phyloP scores from a whole-genome alignment of 192 early-diverging fungal species.

The Allomyces javanicus region DNA sequence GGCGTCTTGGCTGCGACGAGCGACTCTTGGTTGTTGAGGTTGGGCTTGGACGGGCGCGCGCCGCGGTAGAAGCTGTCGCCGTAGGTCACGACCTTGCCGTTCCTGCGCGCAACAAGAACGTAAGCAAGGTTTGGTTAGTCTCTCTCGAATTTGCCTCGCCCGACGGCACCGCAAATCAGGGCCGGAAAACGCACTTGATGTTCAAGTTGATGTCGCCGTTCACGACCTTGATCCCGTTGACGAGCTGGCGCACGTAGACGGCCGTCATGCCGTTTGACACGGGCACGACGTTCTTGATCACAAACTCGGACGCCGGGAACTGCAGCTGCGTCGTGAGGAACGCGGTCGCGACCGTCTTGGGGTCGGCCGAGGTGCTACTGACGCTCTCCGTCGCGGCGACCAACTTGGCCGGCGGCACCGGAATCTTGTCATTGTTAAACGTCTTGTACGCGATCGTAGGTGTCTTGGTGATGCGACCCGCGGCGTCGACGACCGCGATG shows the following conservation, averaged over 20 bases:
- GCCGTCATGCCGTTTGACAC: constrained; percentile 54
- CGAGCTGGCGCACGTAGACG: constrained; percentile 57
- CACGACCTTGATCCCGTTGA: constrained; percentile 45
- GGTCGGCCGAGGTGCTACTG: neutral
- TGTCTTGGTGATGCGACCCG: neutral
- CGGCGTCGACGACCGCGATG: too few species aligned
- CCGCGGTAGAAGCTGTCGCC: constrained; percentile 7
- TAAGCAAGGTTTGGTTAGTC: too few species aligned
- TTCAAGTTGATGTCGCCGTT: constrained; percentile 79
- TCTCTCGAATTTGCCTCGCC: neutral
- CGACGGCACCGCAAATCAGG: constrained; percentile 11
- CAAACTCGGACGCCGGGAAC: neutral
- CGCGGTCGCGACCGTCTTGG: neutral
- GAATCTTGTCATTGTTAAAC: neutral
- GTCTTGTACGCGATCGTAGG: neutral
- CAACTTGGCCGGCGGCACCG: too few species aligned
- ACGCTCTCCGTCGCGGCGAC: too few species aligned
- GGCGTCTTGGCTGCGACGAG: neutral
- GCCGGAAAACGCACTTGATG: constrained; percentile 13
- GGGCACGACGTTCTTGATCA: constrained; percentile 1
- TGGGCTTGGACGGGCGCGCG: neutral
- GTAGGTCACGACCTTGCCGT: constrained; percentile 15
- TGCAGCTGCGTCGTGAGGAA: neutral
- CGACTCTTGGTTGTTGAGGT: neutral
- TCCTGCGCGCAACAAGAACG: neutral